Percentiles rank a stretch among this genome's conserved stretches.
These are phyloP conservation scores for Firmiana major DNA, from an alignment of 345 rosid genomes.

Conservation along the genomic window DNA sequence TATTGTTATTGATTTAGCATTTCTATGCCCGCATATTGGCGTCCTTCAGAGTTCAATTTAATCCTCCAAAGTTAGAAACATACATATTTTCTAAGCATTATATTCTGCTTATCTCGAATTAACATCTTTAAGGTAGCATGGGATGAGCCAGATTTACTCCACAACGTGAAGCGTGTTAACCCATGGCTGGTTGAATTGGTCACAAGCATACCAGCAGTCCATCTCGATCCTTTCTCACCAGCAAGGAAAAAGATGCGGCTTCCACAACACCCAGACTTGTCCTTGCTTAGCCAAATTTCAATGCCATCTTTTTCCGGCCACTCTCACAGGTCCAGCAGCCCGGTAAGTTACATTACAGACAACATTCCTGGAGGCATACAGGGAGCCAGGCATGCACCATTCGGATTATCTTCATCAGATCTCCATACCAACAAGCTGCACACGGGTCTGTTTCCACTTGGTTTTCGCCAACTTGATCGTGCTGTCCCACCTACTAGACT, in stretches of 20 bases:
- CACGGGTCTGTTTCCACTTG: conserved; percentile 40
- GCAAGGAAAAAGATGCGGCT: conserved; percentile 80
- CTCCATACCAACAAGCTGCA: conserved; percentile 60
- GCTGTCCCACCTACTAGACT: conserved; percentile 33
- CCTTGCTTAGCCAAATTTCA: conserved; percentile 48
- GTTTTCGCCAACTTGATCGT: conserved; percentile 40
- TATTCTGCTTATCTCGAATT: neutral
- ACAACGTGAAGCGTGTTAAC: conserved; percentile 86
- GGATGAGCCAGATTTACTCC: conserved; percentile 98
- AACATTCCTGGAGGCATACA: conserved; percentile 95
- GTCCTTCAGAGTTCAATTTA: neutral
- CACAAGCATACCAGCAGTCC: conserved; percentile 66
- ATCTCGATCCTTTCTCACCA: conserved; percentile 71
- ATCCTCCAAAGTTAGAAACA: neutral
- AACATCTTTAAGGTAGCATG: conserved; percentile 68
- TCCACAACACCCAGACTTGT: conserved; percentile 57
- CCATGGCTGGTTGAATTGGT: conserved; percentile 97
- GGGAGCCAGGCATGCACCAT: conserved; percentile 99
- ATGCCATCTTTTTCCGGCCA: conserved; percentile 63
- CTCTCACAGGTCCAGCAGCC: conserved; percentile 54
- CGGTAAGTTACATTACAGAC: conserved; percentile 60
- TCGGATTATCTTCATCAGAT: conserved; percentile 70
- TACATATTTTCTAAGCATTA: neutral
- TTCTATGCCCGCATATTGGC: neutral
- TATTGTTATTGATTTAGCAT: neutral